Percentiles rank a stretch among this genome's conserved stretches.
These are phyloP conservation scores for Sarcomyxa edulis DNA, from an alignment of 768 basidiomycete genomes.

Conservation along the genomic window DNA sequence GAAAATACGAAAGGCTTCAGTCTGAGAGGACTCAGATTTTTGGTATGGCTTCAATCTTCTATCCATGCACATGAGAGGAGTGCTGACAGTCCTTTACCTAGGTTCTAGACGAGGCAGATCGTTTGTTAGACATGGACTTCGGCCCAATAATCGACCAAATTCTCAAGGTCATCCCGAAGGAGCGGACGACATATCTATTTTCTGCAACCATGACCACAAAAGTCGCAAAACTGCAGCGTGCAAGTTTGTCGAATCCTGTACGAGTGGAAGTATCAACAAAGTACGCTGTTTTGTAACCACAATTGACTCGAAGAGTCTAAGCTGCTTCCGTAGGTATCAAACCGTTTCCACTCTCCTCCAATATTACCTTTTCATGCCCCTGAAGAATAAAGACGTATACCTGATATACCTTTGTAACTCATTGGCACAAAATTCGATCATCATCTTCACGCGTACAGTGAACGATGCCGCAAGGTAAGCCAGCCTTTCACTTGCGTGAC, in stretches of 20 bases:
- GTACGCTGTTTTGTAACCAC: slow-evolving; percentile 36
- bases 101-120: slow-evolving; percentile 98
- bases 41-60: slow-evolving; percentile 51
- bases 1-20: slow-evolving; percentile 98
- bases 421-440: slow-evolving; percentile 87
- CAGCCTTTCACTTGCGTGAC: slow-evolving; percentile 2
- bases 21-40: slow-evolving; percentile 76
- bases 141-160: slow-evolving; percentile 95
- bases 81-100: slow-evolving; percentile 22
- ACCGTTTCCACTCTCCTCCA: slow-evolving; percentile 94
- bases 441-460: slow-evolving; percentile 95
- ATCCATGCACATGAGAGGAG: neutral
- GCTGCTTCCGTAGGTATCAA: slow-evolving; percentile 64
- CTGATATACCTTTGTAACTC: slow-evolving; percentile 86
- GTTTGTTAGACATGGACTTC: slow-evolving; percentile 94
- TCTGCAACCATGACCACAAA: slow-evolving; percentile 99
- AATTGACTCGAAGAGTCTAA: slow-evolving; percentile 5
- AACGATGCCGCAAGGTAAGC: slow-evolving; percentile 82
- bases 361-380: slow-evolving; percentile 91
- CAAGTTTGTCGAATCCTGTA: slow-evolving; percentile 90
- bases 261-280: slow-evolving; percentile 91
- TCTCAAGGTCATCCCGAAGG: slow-evolving; percentile 89
- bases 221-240: slow-evolving; percentile 92
- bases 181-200: slow-evolving; percentile 92
- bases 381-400: slow-evolving; percentile 88